Conservation (phyloP, 345 rosid genomes). For the Pistacia vera region DNA sequence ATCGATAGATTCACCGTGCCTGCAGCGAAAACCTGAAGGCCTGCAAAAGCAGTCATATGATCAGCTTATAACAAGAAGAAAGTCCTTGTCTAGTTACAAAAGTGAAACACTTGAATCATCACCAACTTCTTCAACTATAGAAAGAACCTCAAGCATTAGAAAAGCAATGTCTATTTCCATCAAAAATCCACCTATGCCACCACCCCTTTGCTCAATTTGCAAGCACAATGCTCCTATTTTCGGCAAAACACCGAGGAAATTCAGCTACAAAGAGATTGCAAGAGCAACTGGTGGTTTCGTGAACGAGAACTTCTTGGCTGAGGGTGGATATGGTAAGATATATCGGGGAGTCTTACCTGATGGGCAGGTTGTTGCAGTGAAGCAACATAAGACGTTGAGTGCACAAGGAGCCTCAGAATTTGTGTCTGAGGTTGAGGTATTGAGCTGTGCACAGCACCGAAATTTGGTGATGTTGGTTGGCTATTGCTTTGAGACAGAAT, state of each 20-base stretch:
- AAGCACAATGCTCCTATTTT: constrained; percentile 51
- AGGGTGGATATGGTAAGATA: constrained; percentile 62
- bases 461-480: constrained; percentile 70
- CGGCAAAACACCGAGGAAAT: constrained; percentile 54
- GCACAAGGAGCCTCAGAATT: constrained; percentile 62
- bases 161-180: constrained; percentile 34
- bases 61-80: constrained; percentile 12
- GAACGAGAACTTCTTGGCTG: constrained; percentile 45
- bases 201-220: constrained; percentile 67
- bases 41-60: constrained; percentile 1
- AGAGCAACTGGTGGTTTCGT: constrained; percentile 57
- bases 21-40: not conserved
- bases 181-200: constrained; percentile 45
- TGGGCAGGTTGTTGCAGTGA: constrained; percentile 65
- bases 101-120: constrained; percentile 11
- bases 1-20: constrained; percentile 24
- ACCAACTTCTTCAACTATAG: constrained; percentile 9
- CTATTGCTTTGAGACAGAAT: constrained; percentile 56
- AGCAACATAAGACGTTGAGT: constrained; percentile 49
- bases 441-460: constrained; percentile 70
- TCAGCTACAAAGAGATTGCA: constrained; percentile 46
- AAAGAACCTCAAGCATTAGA: constrained; percentile 33
- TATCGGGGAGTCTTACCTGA: constrained; percentile 52
- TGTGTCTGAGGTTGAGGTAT: constrained; percentile 63
- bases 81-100: constrained; percentile 2